phyloP scores from a whole-genome alignment of 116 monocot species.

The Phalaenopsis hybrid region DNA sequence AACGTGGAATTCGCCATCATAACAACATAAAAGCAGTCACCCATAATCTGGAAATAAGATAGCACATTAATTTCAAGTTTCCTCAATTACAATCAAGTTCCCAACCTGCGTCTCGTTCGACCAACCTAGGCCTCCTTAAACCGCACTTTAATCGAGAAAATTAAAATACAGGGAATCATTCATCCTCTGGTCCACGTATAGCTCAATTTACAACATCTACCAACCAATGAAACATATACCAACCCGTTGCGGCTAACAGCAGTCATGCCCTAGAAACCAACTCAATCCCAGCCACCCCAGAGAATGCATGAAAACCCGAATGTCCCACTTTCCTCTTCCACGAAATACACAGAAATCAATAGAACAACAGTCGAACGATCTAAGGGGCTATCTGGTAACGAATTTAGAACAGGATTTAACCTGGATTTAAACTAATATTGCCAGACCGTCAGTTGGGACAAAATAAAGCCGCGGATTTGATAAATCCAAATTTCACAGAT shows the following conservation, averaged over 20 bases:
- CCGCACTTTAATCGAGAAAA: neutral
- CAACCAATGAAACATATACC: neutral
- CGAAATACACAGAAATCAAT: neutral
- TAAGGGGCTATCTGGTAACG: neutral
- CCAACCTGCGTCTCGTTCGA: neutral
- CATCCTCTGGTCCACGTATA: neutral
- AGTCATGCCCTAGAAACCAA: neutral
- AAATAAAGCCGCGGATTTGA: no score
- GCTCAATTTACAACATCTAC: neutral
- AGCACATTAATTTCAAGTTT: neutral
- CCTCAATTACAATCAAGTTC: neutral
- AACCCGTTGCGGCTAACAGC: neutral
- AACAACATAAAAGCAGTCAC: neutral
- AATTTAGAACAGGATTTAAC: neutral
- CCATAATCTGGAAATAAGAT: neutral
- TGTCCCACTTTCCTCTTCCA: neutral
- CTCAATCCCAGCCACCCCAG: neutral
- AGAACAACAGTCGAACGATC: neutral
- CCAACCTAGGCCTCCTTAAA: neutral
- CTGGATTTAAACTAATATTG: no score
- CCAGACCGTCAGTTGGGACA: no score
- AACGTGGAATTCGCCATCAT: neutral
- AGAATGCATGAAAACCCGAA: neutral
- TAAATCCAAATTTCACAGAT: no score
- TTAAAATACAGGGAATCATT: neutral